Conservation (phyloP, 2,329 filamentous ascomycete genomes). For the Didymella glomerata region DNA sequence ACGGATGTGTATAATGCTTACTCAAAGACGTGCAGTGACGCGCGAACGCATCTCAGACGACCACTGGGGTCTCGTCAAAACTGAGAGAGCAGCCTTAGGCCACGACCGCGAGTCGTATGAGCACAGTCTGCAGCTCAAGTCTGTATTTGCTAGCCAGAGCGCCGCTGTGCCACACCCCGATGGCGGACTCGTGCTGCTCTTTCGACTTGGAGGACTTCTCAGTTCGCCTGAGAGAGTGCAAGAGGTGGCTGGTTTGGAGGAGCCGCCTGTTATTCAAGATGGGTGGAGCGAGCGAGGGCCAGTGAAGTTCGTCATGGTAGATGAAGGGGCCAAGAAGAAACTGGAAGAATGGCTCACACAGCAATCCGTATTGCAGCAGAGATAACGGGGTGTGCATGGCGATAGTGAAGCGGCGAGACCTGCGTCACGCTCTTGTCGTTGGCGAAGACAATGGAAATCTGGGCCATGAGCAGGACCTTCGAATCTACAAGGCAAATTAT, state of each 20-base stretch:
- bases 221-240: constrained; percentile 36
- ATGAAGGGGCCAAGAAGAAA: constrained; percentile 35
- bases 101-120: constrained; percentile 54
- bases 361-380: constrained; percentile 24
- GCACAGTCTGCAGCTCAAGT: constrained; percentile 44
- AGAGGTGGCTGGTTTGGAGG: constrained; percentile 39
- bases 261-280: constrained; percentile 36
- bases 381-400: background rate
- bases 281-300: constrained; percentile 31
- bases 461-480: too few relatives aligned
- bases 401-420: background rate
- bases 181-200: constrained; percentile 35
- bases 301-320: constrained; percentile 42
- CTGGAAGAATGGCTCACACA: constrained; percentile 33
- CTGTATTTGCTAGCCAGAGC: constrained; percentile 36
- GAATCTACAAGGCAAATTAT: background rate
- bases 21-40: background rate
- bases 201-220: constrained; percentile 41
- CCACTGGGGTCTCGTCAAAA: constrained; percentile 47
- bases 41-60: constrained; percentile 47
- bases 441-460: background rate
- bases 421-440: background rate
- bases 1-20: background rate
- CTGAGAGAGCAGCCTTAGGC: constrained; percentile 44
- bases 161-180: constrained; percentile 29